Conservation (phyloP, 495 filamentous ascomycete genomes). For the Penicillium dipodomyicola region DNA sequence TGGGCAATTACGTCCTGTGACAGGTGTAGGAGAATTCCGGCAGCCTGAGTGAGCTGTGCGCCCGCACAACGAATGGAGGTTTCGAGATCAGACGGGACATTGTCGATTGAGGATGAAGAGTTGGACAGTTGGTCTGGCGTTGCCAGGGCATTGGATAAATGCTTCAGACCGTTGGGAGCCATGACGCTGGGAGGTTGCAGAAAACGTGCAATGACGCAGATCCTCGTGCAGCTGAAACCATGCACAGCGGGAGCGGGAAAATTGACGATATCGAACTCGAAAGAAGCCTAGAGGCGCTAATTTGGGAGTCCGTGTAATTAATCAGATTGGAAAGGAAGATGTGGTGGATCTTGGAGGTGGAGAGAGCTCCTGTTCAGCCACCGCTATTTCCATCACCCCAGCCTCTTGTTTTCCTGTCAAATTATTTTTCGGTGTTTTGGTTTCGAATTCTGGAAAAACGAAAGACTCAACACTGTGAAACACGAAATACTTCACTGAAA, state of each 20-base stretch:
- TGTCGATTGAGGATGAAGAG: conserved; percentile 64
- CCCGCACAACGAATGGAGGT: conserved; percentile 54
- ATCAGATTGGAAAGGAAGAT: conserved; percentile 16
- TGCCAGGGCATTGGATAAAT: conserved; percentile 82
- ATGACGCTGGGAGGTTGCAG: conserved; percentile 22
- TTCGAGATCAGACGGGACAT: conserved; percentile 75
- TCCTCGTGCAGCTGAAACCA: conserved; percentile 13
- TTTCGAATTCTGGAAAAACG: conserved; percentile 7
- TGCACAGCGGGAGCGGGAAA: conserved; percentile 11
- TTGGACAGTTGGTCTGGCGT: conserved; percentile 74
- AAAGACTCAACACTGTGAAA: conserved; percentile 3
- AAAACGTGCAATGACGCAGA: conserved; percentile 16
- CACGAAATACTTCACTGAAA: conserved; percentile 1
- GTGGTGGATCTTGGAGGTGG: conserved; percentile 20
- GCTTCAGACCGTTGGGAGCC: conserved; percentile 41
- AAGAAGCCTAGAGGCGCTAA: neutral
- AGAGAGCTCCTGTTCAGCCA: conserved; percentile 25
- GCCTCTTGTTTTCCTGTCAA: conserved; percentile 25
- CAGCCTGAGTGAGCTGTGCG: conserved; percentile 79
- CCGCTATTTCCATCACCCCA: conserved; percentile 30
- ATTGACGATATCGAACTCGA: neutral
- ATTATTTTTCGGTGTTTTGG: neutral
- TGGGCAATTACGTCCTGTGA: conserved; percentile 88
- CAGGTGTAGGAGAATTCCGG: conserved; percentile 79
- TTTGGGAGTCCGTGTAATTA: neutral